These are phyloP conservation scores for Ustilago cynodontis DNA, from an alignment of 1,284 basidiomycete genomes.

Conservation along the genomic window DNA sequence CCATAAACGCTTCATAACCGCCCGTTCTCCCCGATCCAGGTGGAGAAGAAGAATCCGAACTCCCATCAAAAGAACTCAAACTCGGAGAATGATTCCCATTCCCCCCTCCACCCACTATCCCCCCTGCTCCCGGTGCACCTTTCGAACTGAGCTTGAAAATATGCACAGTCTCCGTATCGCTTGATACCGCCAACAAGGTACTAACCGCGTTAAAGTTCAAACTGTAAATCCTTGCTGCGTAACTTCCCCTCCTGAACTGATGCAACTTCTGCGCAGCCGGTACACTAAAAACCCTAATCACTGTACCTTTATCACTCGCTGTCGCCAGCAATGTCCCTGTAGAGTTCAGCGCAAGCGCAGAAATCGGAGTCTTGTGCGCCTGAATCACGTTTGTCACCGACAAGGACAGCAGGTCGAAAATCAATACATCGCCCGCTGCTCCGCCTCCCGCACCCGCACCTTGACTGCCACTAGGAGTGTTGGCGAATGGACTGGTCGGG, in stretches of 20 bases:
- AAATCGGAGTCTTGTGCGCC: constrained; percentile 94
- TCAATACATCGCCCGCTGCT: constrained; percentile 62
- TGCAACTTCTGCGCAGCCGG: constrained; percentile 92
- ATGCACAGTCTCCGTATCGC: constrained; percentile 95
- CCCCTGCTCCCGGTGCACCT: not conserved
- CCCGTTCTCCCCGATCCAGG: constrained; percentile 43
- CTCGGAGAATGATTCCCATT: constrained; percentile 13
- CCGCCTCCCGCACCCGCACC: not conserved
- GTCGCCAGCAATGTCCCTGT: constrained; percentile 92
- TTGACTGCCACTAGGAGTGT: constrained; percentile 34
- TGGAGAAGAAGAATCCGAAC: constrained; percentile 26
- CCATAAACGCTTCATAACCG: constrained; percentile 71
- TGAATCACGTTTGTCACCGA: constrained; percentile 95
- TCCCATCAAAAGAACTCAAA: constrained; percentile 22
- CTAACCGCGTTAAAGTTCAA: constrained; percentile 91
- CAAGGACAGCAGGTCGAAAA: constrained; percentile 89
- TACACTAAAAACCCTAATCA: constrained; percentile 92
- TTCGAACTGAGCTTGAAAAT: constrained; percentile 82
- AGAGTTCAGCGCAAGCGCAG: constrained; percentile 86
- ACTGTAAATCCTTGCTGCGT: constrained; percentile 87
- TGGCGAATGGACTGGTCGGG: constrained; percentile 75
- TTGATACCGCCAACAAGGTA: constrained; percentile 87
- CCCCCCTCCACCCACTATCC: not conserved
- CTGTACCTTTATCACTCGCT: constrained; percentile 93
- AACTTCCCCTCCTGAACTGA: constrained; percentile 91